Evolutionary conservation across 768 basidiomycete species (phyloP).

Genomic region (Tricholoma sp.): DNA sequence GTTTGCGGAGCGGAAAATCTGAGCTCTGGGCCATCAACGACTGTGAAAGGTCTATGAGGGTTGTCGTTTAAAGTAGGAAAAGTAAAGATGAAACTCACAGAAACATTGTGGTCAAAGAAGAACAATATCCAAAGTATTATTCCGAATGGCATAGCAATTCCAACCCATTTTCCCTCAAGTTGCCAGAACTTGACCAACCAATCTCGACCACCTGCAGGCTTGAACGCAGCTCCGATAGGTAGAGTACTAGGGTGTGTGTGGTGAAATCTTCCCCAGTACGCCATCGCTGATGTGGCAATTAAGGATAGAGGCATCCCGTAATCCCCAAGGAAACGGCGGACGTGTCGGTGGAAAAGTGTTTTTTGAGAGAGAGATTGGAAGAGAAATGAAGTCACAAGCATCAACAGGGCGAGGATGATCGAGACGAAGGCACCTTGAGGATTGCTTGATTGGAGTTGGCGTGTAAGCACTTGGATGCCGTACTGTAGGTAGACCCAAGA

Average conservation of each 20-base stretch:
- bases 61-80: background rate
- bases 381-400: constrained; percentile 70
- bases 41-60: constrained; percentile 30
- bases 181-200: constrained; percentile 93
- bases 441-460: constrained; percentile 50
- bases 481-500: constrained; percentile 90
- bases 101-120: constrained; percentile 95
- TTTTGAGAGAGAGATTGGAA: constrained; percentile 64
- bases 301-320: constrained; percentile 92
- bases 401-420: constrained; percentile 72
- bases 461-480: constrained; percentile 77
- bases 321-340: constrained; percentile 74
- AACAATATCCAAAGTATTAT: constrained; percentile 86
- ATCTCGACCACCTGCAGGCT: constrained; percentile 61
- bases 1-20: constrained; percentile 86
- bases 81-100: constrained; percentile 42
- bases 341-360: constrained; percentile 65
- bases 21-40: constrained; percentile 90
- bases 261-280: constrained; percentile 83
- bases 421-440: constrained; percentile 52
- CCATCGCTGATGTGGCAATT: constrained; percentile 68
- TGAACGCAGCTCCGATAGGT: constrained; percentile 64
- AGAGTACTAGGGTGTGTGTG: constrained; percentile 55
- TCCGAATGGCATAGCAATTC: constrained; percentile 86
- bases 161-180: constrained; percentile 84